These are phyloP conservation scores for Crotalaria pallida DNA, from an alignment of 306 rosid species.

Conservation along the genomic window DNA sequence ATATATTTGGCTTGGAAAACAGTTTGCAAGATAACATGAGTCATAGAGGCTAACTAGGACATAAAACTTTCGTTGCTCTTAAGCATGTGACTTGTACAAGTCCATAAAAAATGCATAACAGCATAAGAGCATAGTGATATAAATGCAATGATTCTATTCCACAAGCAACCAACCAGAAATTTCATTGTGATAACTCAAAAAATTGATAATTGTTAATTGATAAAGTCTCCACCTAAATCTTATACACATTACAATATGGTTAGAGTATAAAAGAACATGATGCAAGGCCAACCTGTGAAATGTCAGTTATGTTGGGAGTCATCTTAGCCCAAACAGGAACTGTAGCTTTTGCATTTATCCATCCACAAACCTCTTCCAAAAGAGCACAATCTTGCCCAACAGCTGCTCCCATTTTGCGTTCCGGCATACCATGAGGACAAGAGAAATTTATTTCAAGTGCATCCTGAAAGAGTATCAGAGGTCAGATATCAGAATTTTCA, in stretches of 20 bases:
- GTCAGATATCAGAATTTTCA: conserved; percentile 19
- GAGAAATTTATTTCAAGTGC: conserved; percentile 91
- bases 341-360: conserved; percentile 93
- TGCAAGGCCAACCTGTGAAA: conserved; percentile 57
- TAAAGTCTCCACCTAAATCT: neutral
- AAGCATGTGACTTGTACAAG: neutral
- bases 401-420: conserved; percentile 96
- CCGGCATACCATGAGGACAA: conserved; percentile 99
- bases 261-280: neutral
- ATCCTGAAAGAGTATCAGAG: conserved; percentile 42
- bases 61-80: neutral
- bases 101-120: neutral
- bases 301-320: conserved; percentile 97
- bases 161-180: neutral
- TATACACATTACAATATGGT: neutral
- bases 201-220: neutral
- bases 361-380: conserved; percentile 89
- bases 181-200: neutral
- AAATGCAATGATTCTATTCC: neutral
- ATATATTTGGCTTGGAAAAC: neutral
- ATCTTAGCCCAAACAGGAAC: conserved; percentile 99
- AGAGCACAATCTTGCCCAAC: conserved; percentile 93
- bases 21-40: neutral
- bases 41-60: neutral
- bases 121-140: neutral